phyloP scores from a whole-genome alignment of 129 eudicot species.

The Lactuca sativa region DNA sequence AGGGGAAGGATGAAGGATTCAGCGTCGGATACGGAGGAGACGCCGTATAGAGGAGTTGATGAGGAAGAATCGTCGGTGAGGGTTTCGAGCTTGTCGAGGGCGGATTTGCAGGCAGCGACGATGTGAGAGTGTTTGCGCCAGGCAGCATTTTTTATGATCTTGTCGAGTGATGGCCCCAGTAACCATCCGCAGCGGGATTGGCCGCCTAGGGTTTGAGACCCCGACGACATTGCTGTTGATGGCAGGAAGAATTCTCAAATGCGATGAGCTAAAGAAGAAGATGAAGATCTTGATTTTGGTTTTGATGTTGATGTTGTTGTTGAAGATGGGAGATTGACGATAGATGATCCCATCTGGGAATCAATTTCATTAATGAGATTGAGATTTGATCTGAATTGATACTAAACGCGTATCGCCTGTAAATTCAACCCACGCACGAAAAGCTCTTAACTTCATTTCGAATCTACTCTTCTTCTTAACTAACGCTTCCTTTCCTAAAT shows the following conservation, averaged over 20 bases:
- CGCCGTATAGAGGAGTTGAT: slow-evolving; percentile 65
- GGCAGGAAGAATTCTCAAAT: slow-evolving; percentile 1
- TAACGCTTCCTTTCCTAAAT: slow-evolving; percentile 8
- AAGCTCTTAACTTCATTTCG: not conserved
- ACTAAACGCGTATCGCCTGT: not conserved
- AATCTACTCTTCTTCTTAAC: slow-evolving; percentile 15
- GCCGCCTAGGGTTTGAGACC: slow-evolving; percentile 79
- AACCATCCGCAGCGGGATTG: slow-evolving; percentile 89
- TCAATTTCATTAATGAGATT: not conserved
- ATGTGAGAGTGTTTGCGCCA: slow-evolving; percentile 94
- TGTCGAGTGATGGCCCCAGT: slow-evolving; percentile 90
- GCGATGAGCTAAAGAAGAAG: slow-evolving; percentile 13
- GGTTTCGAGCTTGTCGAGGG: slow-evolving; percentile 73
- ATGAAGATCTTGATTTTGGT: not conserved
- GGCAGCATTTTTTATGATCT: slow-evolving; percentile 92
- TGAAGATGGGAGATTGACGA: slow-evolving; percentile 7
- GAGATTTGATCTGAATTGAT: slow-evolving; percentile 6
- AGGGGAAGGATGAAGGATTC: slow-evolving; percentile 67
- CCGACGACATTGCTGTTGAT: slow-evolving; percentile 33
- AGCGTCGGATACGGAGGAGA: slow-evolving; percentile 47
- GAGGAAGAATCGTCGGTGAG: slow-evolving; percentile 50
- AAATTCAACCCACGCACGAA: not conserved
- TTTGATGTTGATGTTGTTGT: slow-evolving; percentile 1
- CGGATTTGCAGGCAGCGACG: slow-evolving; percentile 82
- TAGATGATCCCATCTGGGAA: not conserved